A percentile compares a stretch with the other conserved stretches of the same genome.
Conservation (phyloP, 2,329 filamentous ascomycete genomes). For the Mariannaea sp. region DNA sequence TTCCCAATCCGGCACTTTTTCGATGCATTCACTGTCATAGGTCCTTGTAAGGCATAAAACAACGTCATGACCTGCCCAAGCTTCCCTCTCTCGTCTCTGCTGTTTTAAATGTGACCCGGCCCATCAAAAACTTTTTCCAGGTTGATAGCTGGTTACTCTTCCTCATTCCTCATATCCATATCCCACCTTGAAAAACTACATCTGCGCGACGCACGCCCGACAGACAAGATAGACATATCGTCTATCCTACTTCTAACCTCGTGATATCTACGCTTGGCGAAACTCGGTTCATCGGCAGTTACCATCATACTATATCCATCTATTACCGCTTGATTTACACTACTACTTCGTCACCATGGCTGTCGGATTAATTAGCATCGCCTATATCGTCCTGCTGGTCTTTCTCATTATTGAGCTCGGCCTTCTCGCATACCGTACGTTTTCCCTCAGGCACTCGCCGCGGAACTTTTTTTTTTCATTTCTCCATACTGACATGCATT, state of each 20-base stretch:
- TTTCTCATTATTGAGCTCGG: constrained; percentile 77
- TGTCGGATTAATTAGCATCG: constrained; percentile 60
- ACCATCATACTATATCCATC: too few relatives aligned
- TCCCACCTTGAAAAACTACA: background rate
- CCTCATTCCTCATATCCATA: too few relatives aligned
- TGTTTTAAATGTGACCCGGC: constrained; percentile 28
- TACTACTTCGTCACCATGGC: constrained; percentile 49
- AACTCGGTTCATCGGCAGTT: background rate
- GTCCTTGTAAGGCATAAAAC: constrained; percentile 13
- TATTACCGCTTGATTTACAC: background rate
- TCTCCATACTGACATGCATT: too few relatives aligned
- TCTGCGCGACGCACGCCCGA: background rate
- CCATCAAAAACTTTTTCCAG: too few relatives aligned
- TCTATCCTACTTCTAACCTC: background rate
- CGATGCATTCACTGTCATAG: constrained; percentile 8
- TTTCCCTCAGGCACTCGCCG: constrained; percentile 1
- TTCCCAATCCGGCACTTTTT: constrained; percentile 2
- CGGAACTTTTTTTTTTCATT: constrained; percentile 7
- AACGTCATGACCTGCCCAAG: constrained; percentile 23
- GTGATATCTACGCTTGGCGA: background rate
- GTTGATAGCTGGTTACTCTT: too few relatives aligned
- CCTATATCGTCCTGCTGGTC: constrained; percentile 69
- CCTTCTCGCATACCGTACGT: constrained; percentile 72
- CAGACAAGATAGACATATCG: too few relatives aligned
- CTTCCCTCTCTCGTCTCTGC: background rate